Evolutionary conservation across 2,329 filamentous ascomycete species (phyloP), one percentile per base, ranked within the genome.

Genomic region (Teratosphaeria viscida): DNA sequence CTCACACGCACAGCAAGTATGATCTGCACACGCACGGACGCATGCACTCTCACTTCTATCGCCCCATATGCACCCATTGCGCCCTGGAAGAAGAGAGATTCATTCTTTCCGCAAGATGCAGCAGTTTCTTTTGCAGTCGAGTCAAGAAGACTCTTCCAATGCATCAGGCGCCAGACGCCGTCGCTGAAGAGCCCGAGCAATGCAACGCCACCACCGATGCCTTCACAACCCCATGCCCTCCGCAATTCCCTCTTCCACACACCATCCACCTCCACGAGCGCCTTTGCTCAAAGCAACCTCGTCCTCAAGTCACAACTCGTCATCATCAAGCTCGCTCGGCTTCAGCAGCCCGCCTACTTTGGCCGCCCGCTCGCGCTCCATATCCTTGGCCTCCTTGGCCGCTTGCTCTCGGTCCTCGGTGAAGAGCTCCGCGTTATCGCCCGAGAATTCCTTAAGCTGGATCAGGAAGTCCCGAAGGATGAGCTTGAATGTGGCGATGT

Each of bases 381-480:
- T 89, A 55, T 88, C 86, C 74, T 92, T 90, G 54, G 89, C 89
- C 67, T 92, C 89, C 65, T 85, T 85, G 62, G 92, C 87, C 64
- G 91, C 90, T 74, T 95, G 88, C 75, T 99, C 94, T 74, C 95
- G 91, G 75, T 99, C 94, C 60, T 96, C 92, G 3, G 89, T 85
- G 75, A 88, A 99, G 10, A 99, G 82, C 71, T 99, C 94, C 0
- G 92, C 85, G 68, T 97, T 96, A 76, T 99, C 94, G 57, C 94
- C 94, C 0, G 90, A 86, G 70, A 97, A 99, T 76, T 99, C 95
- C 77, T 96, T 96, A 67, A 99, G 81, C 26, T 92, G 95, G 69
- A 99, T 95, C 66, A 99, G 79, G 83, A 99, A 99, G 76, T 99
- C 94, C 65, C 94, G 90, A 57, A 99, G 80, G 70, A 95, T 91